Base-by-base conservation (phyloP, 2,329 filamentous ascomycete genomes). In the Ilyonectria sp. region DNA sequence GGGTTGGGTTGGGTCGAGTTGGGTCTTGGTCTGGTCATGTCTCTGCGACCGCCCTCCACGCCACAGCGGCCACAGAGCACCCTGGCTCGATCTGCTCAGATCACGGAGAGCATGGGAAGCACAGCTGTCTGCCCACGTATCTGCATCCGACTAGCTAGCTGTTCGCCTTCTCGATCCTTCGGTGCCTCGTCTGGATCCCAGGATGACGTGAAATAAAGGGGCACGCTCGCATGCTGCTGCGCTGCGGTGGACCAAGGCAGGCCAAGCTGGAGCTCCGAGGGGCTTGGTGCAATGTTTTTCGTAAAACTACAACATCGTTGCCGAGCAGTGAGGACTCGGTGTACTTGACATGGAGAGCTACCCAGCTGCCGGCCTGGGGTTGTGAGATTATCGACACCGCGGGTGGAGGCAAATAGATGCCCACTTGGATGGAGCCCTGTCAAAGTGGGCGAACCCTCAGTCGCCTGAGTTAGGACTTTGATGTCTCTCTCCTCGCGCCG, bases 241-340 rank as follows among this genome's bases (percentile, higher is more conserved):
- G 15, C 37, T 8, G 35, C 17, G 55, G 26, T 23, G 43, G 60
- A 19, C 53, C 23, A 52, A 63, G 33, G 66, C 69, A 56, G 60
- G 68, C 64, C 71, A 65, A 63, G 63, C 70, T 73, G 60, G 55
- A 29, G 49, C 19, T 23, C 6, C n/a, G 31, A 21, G 31, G 9
- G 17, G 29, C n/a, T 31, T n/a, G 19, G 43, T 55, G 50, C 59
- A 62, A 19, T 15, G 26, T 26, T 26, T 37, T 23, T 21, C 7
- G 33, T 50, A 40, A 29, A 54, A 54, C 29, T 54, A 40, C 58
- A 46, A 53, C n/a, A 43, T 43, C 15, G 40, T 53, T 50, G 31
- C 31, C n/a, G 56, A 29, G 50, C 40, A 6, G 29, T 13, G 26
- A 50, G 35, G 8, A 19, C 11, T n/a, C 21, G 7, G 15, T 59